Conservation (phyloP, 2,329 filamentous ascomycete genomes). For the Monosporascus sp. region DNA sequence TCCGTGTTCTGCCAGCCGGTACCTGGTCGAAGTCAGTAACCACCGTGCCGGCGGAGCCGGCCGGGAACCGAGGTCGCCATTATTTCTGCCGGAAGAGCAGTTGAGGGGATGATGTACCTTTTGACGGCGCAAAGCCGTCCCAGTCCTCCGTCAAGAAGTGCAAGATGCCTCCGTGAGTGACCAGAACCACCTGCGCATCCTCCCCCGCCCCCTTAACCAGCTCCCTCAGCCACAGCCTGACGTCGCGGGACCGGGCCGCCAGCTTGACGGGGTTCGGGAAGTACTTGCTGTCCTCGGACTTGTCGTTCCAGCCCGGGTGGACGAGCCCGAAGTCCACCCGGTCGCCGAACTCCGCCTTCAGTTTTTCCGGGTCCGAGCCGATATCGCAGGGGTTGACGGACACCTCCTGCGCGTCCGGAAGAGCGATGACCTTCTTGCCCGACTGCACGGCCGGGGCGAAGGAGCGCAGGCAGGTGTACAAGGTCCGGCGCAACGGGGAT, state of each 20-base stretch:
- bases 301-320: conserved; percentile 65
- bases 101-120: conserved; percentile 29
- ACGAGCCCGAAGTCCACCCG: conserved; percentile 60
- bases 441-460: conserved; percentile 54
- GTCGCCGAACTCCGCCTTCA: conserved; percentile 56
- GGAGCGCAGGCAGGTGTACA: conserved; percentile 68
- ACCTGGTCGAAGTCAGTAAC: conserved; percentile 35
- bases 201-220: conserved; percentile 33
- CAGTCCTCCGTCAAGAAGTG: conserved; percentile 85
- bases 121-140: conserved; percentile 47
- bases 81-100: neutral
- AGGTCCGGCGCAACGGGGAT: conserved; percentile 74
- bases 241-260: conserved; percentile 53
- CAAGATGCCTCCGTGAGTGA: conserved; percentile 78
- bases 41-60: neutral
- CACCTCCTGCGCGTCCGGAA: conserved; percentile 77
- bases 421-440: conserved; percentile 51
- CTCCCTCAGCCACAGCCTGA: conserved; percentile 53
- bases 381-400: conserved; percentile 71
- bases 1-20: conserved; percentile 74
- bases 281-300: conserved; percentile 43
- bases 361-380: conserved; percentile 51
- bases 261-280: conserved; percentile 49
- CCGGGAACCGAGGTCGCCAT: neutral
- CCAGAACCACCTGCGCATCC: conserved; percentile 65